phyloP scores from a whole-genome alignment of 31 red algal species.

The Odonthalia washingtoniensis region DNA sequence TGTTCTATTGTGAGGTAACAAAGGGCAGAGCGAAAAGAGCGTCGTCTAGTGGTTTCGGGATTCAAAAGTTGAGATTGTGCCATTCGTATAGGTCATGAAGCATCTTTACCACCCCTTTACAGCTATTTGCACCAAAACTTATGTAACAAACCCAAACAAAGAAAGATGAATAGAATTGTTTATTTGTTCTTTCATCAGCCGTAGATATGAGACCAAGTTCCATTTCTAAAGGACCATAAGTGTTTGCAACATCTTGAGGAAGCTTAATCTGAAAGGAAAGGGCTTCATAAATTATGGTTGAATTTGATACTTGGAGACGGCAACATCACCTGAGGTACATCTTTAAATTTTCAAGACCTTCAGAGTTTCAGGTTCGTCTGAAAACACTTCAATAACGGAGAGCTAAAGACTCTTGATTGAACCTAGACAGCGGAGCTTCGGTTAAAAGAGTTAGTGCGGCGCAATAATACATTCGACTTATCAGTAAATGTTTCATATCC shows the following conservation, averaged over 20 bases:
- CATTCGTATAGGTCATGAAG: background rate
- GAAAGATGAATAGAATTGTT: background rate
- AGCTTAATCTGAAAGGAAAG: background rate
- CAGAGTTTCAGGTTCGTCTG: background rate
- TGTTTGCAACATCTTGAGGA: background rate
- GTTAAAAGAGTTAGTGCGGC: too few species aligned
- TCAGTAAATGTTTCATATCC: too few species aligned
- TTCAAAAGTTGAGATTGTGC: background rate
- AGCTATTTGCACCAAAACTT: background rate
- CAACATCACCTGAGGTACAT: background rate
- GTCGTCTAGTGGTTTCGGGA: too few species aligned
- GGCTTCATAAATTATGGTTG: background rate
- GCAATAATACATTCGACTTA: too few species aligned
- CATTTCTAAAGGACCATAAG: background rate
- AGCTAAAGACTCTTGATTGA: background rate
- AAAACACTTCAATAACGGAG: background rate
- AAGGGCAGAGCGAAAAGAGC: too few species aligned
- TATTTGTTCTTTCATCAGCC: background rate
- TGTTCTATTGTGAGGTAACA: background rate
- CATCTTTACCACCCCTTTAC: background rate
- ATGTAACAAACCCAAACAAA: background rate
- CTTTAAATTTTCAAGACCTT: background rate
- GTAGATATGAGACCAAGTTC: background rate
- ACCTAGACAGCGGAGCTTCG: too few species aligned
- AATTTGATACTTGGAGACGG: background rate